These are phyloP conservation scores for Larix kaempferi DNA, from an alignment of 75 land plant genomes.

Conservation along the genomic window DNA sequence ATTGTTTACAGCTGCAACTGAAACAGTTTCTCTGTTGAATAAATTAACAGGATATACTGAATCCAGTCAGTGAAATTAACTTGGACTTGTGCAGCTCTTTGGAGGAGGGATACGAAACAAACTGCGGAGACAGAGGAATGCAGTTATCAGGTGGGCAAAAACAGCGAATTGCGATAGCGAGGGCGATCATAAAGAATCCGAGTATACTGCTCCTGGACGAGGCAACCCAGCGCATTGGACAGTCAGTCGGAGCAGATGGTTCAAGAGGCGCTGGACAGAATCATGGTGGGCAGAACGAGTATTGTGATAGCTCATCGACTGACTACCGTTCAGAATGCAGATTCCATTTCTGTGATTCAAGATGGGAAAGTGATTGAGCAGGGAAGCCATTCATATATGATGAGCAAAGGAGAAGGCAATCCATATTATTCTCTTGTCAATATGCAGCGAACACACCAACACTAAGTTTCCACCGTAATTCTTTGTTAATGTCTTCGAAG, in stretches of 20 bases:
- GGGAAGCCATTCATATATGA: slow-evolving; percentile 51
- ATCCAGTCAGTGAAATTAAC: not conserved
- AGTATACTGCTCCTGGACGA: slow-evolving; percentile 70
- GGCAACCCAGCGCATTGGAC: slow-evolving; percentile 87
- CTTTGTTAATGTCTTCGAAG: too few relatives aligned
- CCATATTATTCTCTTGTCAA: slow-evolving; percentile 52
- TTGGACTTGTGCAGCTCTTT: slow-evolving; percentile 8
- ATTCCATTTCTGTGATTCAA: slow-evolving; percentile 57
- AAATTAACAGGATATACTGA: too few relatives aligned
- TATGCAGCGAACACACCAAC: slow-evolving; percentile 22
- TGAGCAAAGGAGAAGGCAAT: slow-evolving; percentile 52
- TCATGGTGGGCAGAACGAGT: slow-evolving; percentile 74
- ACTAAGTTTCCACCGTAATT: too few relatives aligned
- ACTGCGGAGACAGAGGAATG: slow-evolving; percentile 58
- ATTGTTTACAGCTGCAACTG: not conserved
- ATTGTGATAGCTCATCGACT: slow-evolving; percentile 78
- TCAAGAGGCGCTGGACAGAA: slow-evolving; percentile 72
- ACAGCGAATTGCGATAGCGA: slow-evolving; percentile 72
- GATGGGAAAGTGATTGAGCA: slow-evolving; percentile 64
- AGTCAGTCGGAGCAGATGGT: slow-evolving; percentile 75
- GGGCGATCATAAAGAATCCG: slow-evolving; percentile 82
- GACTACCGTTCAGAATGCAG: slow-evolving; percentile 57
- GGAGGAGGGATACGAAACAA: slow-evolving; percentile 65
- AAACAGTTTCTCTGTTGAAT: too few relatives aligned
- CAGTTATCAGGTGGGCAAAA: slow-evolving; percentile 68